Percentiles rank a stretch among this genome's conserved stretches.
Evolutionary conservation across 805 yeast species (phyloP).

Genomic region (Teunomyces tritomae): DNA sequence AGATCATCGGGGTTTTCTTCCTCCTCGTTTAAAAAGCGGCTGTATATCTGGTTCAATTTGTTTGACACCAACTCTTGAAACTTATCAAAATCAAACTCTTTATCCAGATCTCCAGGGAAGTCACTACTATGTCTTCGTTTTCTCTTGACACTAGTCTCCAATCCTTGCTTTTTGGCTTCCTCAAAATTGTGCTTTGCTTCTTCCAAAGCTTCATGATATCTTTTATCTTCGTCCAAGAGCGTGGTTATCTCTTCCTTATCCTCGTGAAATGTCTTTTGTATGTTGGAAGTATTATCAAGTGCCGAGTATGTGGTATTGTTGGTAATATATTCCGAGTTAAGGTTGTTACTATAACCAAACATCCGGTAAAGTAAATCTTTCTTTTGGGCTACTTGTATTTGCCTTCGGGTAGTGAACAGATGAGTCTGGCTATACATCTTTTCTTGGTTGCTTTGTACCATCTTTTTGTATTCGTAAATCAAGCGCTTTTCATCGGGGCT

Average conservation of each 20-base stretch:
- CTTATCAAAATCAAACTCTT: constrained; percentile 20
- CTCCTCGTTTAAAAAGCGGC: constrained; percentile 2
- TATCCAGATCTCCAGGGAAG: neutral
- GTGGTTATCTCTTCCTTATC: constrained; percentile 39
- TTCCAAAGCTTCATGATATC: constrained; percentile 21
- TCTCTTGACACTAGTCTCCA: constrained; percentile 6
- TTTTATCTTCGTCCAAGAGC: constrained; percentile 33
- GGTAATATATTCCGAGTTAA: constrained; percentile 40
- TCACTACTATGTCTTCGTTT: constrained; percentile 4
- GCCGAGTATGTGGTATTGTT: constrained; percentile 40
- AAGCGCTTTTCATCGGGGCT: constrained; percentile 7
- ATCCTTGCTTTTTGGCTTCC: constrained; percentile 7
- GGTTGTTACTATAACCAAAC: constrained; percentile 37
- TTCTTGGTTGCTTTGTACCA: constrained; percentile 29
- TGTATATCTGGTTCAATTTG: constrained; percentile 21
- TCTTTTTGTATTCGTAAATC: constrained; percentile 12
- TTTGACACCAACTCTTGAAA: constrained; percentile 20
- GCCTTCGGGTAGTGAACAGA: constrained; percentile 34
- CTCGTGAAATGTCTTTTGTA: constrained; percentile 39
- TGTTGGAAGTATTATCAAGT: constrained; percentile 33
- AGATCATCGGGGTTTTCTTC: constrained; percentile 8
- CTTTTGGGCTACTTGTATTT: constrained; percentile 39
- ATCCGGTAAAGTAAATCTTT: constrained; percentile 36
- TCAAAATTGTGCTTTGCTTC: constrained; percentile 21
- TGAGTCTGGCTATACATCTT: constrained; percentile 31